phyloP scores from a whole-genome alignment of 2,329 filamentous ascomycete genomes.

The Microcyclosporella mali region DNA sequence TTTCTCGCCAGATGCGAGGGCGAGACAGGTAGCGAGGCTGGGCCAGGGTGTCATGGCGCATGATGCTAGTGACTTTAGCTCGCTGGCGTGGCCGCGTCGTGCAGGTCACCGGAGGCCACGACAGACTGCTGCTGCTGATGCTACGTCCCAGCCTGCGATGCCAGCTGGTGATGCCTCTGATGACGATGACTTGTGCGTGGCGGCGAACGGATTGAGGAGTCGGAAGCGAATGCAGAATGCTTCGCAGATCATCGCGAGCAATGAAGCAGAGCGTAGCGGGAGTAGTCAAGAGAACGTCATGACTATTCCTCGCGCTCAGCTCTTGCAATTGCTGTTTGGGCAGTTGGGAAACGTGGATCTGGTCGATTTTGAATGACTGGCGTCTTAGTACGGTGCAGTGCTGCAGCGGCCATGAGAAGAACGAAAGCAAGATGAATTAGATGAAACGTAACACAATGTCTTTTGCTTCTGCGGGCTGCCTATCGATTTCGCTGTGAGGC shows the following conservation, averaged over 20 bases:
- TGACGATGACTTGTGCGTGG: slow-evolving; percentile 36
- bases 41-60: slow-evolving; percentile 53
- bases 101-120: slow-evolving; percentile 13
- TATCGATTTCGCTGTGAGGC: no score
- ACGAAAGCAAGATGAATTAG: no score
- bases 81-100: slow-evolving; percentile 28
- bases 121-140: background rate
- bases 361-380: no score
- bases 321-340: slow-evolving; percentile 26
- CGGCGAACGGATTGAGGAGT: slow-evolving; percentile 46
- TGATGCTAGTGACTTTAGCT: slow-evolving; percentile 40
- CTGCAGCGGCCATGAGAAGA: no score
- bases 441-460: no score
- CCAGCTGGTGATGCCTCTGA: slow-evolving; percentile 18
- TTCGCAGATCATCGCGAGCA: slow-evolving; percentile 57
- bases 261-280: slow-evolving; percentile 54
- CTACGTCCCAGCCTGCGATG: slow-evolving; percentile 25
- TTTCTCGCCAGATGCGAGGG: slow-evolving; percentile 55
- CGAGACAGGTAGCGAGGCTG: slow-evolving; percentile 51
- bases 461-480: no score
- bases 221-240: slow-evolving; percentile 54
- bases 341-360: slow-evolving; percentile 19
- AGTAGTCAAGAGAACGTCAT: slow-evolving; percentile 54
- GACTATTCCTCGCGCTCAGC: slow-evolving; percentile 34
- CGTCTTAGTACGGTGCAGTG: no score